A percentile compares a stretch with the other conserved stretches of the same genome.
These are phyloP conservation scores for Solanum paucissectum DNA, from an alignment of 257 asterid species.

Conservation along the genomic window DNA sequence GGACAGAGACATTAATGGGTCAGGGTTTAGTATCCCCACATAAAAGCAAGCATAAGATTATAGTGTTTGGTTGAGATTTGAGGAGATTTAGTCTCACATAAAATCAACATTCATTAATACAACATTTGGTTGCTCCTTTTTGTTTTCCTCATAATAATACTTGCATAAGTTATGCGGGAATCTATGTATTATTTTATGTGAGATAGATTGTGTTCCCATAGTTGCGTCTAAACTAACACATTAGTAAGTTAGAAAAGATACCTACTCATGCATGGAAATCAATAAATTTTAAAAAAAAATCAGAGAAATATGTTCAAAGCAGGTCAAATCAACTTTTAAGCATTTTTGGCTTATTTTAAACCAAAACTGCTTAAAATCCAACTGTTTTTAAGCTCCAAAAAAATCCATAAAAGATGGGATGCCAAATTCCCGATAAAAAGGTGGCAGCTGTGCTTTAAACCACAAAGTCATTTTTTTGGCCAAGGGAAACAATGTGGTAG, in stretches of 20 bases:
- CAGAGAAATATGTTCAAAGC: not conserved
- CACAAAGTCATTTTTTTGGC: not conserved
- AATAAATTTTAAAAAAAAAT: not conserved
- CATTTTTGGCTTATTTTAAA: not conserved
- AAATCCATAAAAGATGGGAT: not conserved
- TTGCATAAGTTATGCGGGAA: not conserved
- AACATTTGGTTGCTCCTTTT: not conserved
- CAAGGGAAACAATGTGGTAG: not conserved
- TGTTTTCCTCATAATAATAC: not conserved
- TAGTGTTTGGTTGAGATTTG: not conserved
- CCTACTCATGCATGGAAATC: not conserved
- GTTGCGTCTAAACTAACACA: not conserved
- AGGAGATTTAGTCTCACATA: not conserved
- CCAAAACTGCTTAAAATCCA: not conserved
- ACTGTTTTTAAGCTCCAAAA: not conserved
- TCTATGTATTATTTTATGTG: not conserved
- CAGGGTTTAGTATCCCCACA: not conserved
- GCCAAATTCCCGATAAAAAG: not conserved
- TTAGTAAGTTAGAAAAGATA: not conserved
- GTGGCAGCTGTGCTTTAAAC: not conserved
- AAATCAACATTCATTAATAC: not conserved
- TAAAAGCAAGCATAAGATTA: not conserved
- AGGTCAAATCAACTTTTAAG: not conserved
- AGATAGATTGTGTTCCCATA: not conserved
- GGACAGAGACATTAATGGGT: not conserved